Percentiles rank a stretch among this genome's conserved stretches.
Conservation (phyloP, 495 filamentous ascomycete genomes). For the Hypoxylon lienhwacheense region DNA sequence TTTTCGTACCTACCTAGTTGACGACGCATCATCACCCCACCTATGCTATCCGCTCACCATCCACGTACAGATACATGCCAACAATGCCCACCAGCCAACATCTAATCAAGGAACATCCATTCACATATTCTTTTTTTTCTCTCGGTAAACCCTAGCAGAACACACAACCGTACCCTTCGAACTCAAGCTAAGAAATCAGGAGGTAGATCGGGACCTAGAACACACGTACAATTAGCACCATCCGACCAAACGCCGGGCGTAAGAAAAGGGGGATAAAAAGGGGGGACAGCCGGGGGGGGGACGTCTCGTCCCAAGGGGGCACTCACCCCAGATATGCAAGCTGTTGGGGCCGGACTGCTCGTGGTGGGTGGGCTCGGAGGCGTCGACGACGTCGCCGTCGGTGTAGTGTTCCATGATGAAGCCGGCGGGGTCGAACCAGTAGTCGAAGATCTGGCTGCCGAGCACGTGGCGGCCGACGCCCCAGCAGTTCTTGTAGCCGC, state of each 20-base stretch:
- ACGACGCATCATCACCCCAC: too few species aligned
- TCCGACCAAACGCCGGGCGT: neutral
- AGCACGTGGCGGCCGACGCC: constrained; percentile 71
- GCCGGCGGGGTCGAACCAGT: constrained; percentile 68
- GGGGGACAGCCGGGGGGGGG: too few species aligned
- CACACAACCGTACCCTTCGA: too few species aligned
- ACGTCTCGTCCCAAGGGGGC: too few species aligned
- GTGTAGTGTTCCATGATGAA: constrained; percentile 68
- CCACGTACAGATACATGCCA: too few species aligned
- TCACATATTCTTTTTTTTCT: too few species aligned
- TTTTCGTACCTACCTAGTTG: too few species aligned
- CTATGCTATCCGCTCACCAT: too few species aligned
- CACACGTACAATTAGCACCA: neutral
- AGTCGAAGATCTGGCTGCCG: constrained; percentile 69
- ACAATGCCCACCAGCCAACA: too few species aligned
- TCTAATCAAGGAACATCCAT: too few species aligned
- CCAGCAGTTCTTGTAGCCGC: constrained; percentile 70
- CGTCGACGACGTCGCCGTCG: constrained; percentile 70
- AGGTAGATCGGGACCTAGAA: constrained; percentile 32
- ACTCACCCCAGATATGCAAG: constrained; percentile 55
- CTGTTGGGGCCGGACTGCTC: constrained; percentile 48
- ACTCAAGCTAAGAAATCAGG: constrained; percentile 27
- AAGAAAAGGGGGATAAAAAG: too few species aligned
- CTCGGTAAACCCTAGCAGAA: too few species aligned
- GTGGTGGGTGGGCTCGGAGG: constrained; percentile 55